phyloP scores from a whole-genome alignment of 306 rosid species.

The Dryas octopetala region DNA sequence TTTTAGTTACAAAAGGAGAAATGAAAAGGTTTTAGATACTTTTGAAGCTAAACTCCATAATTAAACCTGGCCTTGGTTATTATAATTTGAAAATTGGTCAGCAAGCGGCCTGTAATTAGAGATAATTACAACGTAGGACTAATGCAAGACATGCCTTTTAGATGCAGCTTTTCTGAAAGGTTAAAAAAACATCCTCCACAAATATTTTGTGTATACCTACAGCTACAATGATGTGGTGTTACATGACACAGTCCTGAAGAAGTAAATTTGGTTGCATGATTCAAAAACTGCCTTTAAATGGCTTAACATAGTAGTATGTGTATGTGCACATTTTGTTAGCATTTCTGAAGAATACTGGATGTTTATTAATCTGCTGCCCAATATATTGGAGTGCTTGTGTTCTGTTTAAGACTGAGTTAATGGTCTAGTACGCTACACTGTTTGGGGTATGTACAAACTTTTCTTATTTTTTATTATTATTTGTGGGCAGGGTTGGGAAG shows the following conservation, averaged over 20 bases:
- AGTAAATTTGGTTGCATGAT: background rate
- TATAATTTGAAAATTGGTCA: background rate
- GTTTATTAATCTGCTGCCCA: background rate
- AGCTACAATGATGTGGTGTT: background rate
- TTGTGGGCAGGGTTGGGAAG: constrained; percentile 91
- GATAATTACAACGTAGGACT: background rate
- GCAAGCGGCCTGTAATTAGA: background rate
- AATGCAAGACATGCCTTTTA: background rate
- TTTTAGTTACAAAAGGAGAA: background rate
- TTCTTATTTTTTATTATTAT: constrained; percentile 13
- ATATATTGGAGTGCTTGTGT: background rate
- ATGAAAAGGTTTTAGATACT: background rate
- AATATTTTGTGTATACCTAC: background rate
- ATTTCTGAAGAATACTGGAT: background rate
- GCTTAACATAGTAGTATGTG: background rate
- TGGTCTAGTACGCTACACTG: background rate
- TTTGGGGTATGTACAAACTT: constrained; percentile 17
- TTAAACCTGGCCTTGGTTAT: background rate
- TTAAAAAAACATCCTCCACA: background rate
- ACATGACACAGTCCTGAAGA: background rate
- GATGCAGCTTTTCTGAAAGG: background rate
- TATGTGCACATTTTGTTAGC: background rate
- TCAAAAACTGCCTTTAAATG: background rate
- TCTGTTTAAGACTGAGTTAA: background rate
- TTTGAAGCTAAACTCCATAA: background rate